Conservation (phyloP, 345 rosid species). For the Salix purpurea region DNA sequence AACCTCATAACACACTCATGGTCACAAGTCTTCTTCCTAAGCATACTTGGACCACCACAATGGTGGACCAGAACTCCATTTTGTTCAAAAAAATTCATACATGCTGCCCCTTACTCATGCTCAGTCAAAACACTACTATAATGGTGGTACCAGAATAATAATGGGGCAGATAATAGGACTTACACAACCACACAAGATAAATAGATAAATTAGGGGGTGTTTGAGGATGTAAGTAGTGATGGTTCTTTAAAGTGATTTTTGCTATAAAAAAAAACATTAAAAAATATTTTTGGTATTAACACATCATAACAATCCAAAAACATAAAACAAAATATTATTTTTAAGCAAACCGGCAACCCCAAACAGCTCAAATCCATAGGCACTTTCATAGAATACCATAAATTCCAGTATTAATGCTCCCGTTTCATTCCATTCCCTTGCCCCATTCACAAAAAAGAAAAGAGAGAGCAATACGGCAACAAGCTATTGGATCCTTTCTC, state of each 20-base stretch:
- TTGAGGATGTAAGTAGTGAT: no score
- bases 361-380: not conserved
- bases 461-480: not conserved
- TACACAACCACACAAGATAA: not conserved
- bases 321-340: no score
- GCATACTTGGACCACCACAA: not conserved
- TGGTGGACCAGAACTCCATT: not conserved
- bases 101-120: not conserved
- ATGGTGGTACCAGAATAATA: no score
- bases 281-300: no score
- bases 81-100: not conserved
- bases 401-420: not conserved
- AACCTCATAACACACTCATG: not conserved
- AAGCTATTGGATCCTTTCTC: not conserved
- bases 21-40: not conserved
- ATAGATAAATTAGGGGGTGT: not conserved
- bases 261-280: no score
- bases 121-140: not conserved
- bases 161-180: not conserved
- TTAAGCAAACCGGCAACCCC: no score
- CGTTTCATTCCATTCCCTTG: not conserved
- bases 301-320: no score
- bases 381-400: not conserved
- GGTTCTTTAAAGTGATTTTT: no score
- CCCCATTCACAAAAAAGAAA: not conserved